Conservation (phyloP, 768 basidiomycete genomes). For the Rhodotorula sphaerocarpa region DNA sequence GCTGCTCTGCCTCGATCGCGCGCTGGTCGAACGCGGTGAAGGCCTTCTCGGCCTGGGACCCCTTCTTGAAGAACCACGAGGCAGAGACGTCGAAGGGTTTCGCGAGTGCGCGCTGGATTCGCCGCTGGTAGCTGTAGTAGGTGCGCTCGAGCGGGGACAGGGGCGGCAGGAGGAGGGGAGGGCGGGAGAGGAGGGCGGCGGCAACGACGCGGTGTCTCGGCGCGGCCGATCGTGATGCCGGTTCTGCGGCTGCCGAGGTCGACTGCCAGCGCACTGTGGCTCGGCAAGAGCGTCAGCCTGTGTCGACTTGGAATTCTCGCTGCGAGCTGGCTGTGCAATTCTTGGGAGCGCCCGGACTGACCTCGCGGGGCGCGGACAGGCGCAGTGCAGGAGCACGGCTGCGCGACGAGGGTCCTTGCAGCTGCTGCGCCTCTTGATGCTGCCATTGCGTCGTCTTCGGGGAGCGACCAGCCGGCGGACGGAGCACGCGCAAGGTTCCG, state of each 20-base stretch:
- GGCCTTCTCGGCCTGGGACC: slow-evolving; percentile 41
- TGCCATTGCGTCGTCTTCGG: too few species aligned
- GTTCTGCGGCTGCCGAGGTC: not conserved
- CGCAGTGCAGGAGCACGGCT: too few species aligned
- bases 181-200: slow-evolving; percentile 35
- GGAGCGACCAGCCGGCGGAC: too few species aligned
- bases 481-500: too few species aligned
- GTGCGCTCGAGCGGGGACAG: slow-evolving; percentile 35
- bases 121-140: slow-evolving; percentile 39
- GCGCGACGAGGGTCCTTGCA: too few species aligned
- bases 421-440: too few species aligned
- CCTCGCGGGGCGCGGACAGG: too few species aligned
- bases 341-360: too few species aligned
- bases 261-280: slow-evolving; percentile 4
- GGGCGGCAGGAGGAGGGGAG: slow-evolving; percentile 32
- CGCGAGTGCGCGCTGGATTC: slow-evolving; percentile 32
- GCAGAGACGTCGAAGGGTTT: slow-evolving; percentile 26
- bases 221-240: not conserved
- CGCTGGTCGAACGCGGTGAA: slow-evolving; percentile 40
- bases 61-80: slow-evolving; percentile 38
- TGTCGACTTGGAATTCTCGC: not conserved
- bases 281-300: too few species aligned
- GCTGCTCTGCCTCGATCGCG: slow-evolving; percentile 34
- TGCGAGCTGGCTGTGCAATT: too few species aligned
- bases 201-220: slow-evolving; percentile 34